These are phyloP conservation scores for Daldinia eschscholtzii DNA, from an alignment of 2,329 filamentous ascomycete genomes.

Conservation along the genomic window DNA sequence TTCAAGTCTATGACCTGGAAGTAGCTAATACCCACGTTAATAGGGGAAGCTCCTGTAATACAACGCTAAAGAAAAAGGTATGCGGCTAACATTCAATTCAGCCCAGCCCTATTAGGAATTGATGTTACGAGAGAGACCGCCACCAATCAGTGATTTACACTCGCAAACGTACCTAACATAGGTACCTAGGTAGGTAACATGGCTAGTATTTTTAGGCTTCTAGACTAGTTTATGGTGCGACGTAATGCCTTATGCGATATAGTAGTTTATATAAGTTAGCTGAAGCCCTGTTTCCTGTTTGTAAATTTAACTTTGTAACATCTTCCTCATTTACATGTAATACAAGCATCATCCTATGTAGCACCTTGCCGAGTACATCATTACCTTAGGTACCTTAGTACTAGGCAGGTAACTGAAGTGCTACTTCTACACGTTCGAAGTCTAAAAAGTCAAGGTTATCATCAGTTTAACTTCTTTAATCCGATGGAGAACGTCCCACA, in stretches of 20 bases:
- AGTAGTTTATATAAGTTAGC: neutral
- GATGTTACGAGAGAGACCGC: neutral
- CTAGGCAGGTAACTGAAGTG: no score
- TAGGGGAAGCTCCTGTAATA: neutral
- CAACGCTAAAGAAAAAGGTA: neutral
- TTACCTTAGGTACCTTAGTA: no score
- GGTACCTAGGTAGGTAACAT: no score
- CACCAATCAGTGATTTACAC: neutral
- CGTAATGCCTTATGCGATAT: neutral
- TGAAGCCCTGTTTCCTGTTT: neutral
- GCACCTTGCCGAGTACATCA: no score
- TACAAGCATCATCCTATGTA: neutral
- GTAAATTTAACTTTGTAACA: neutral
- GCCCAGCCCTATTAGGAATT: neutral
- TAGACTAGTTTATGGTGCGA: neutral
- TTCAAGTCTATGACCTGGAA: no score
- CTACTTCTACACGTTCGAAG: no score
- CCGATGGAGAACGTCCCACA: conserved; percentile 3
- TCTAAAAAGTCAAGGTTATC: neutral
- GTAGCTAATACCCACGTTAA: no score
- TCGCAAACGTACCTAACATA: neutral
- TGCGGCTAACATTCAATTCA: neutral
- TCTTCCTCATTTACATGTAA: neutral
- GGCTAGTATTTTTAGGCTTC: neutral
- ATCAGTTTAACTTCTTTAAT: neutral